Evolutionary conservation across 257 asterid genomes (phyloP).

Genomic region (Gentiana macrophylla): DNA sequence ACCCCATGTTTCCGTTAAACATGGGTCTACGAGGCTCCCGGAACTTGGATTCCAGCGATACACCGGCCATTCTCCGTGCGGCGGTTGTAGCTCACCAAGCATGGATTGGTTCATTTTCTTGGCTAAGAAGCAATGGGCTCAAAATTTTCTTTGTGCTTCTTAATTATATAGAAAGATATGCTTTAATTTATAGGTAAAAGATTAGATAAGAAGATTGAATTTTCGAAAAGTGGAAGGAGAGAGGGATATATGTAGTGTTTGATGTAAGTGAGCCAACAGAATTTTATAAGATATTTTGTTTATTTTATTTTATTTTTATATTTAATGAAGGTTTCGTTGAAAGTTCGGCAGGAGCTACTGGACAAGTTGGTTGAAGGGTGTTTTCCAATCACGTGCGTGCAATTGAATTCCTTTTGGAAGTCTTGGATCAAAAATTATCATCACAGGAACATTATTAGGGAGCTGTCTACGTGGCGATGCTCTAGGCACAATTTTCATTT

Average conservation of each 20-base stretch:
- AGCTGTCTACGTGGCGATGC: no score
- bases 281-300: background rate
- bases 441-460: no score
- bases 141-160: background rate
- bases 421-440: no score
- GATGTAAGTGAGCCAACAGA: slow-evolving; percentile 6
- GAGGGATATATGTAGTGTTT: slow-evolving; percentile 9
- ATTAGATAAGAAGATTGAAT: slow-evolving; percentile 7
- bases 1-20: slow-evolving; percentile 74
- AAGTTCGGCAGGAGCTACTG: slow-evolving; percentile 34
- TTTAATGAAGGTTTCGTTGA: slow-evolving; percentile 18
- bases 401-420: background rate
- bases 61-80: slow-evolving; percentile 15
- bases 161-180: background rate
- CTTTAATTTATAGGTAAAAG: no score
- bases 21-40: slow-evolving; percentile 40
- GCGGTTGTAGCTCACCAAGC: slow-evolving; percentile 23
- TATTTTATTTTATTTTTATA: background rate
- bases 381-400: slow-evolving; percentile 33
- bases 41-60: slow-evolving; percentile 54
- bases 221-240: slow-evolving; percentile 1
- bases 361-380: slow-evolving; percentile 31
- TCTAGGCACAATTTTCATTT: no score
- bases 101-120: slow-evolving; percentile 28
- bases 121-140: no score